These are phyloP conservation scores for Salix viminalis DNA, from an alignment of 345 rosid genomes.

Conservation along the genomic window DNA sequence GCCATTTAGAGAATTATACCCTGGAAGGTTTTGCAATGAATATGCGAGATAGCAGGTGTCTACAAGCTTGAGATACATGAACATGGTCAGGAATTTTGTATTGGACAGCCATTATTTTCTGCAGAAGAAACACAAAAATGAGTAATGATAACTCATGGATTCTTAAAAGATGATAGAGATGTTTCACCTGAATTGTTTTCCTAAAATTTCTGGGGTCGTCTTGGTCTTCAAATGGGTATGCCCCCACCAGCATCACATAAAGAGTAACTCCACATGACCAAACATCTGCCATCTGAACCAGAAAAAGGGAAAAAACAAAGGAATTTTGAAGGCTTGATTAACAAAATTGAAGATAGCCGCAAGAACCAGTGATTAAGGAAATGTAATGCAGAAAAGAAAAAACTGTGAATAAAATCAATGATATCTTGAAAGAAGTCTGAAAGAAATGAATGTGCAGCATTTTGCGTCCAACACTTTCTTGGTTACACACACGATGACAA, in stretches of 20 bases:
- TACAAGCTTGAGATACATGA: constrained; percentile 77
- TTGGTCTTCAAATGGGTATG: constrained; percentile 91
- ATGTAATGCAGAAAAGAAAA: not conserved
- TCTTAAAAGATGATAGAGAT: not conserved
- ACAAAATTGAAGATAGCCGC: no score
- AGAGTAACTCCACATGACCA: constrained; percentile 98
- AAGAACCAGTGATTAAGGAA: not conserved
- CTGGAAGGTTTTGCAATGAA: constrained; percentile 68
- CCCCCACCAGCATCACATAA: constrained; percentile 91
- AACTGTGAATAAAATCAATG: not conserved
- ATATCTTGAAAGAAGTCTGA: not conserved
- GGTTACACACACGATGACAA: not conserved
- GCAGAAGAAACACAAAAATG: constrained; percentile 20
- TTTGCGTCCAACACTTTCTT: not conserved
- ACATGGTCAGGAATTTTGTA: constrained; percentile 87
- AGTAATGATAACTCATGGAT: not conserved
- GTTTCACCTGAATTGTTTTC: constrained; percentile 78
- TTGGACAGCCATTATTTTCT: constrained; percentile 84
- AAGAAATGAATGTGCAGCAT: not conserved
- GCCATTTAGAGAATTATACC: constrained; percentile 34
- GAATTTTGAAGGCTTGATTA: no score
- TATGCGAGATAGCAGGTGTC: constrained; percentile 69
- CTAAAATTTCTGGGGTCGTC: constrained; percentile 82
- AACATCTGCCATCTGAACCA: constrained; percentile 73
- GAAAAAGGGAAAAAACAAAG: not conserved